These are phyloP conservation scores for Barnettozyma wickerhamii DNA, from an alignment of 805 yeast species.

Conservation along the genomic window DNA sequence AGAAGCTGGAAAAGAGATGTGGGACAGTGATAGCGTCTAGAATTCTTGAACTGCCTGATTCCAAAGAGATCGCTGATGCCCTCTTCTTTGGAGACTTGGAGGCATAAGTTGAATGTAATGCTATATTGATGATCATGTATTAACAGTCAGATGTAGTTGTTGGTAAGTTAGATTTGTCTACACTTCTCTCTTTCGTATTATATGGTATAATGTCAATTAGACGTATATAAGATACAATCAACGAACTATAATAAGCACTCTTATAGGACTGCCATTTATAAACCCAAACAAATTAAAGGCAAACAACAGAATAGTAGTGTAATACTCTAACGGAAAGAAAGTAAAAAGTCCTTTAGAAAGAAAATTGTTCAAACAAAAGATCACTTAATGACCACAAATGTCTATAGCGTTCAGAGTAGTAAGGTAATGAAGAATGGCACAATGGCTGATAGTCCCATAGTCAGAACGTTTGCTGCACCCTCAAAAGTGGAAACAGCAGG, in stretches of 20 bases:
- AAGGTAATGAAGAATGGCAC: slow-evolving; percentile 2
- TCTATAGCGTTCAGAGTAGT: not conserved
- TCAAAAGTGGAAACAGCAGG: slow-evolving; percentile 1
- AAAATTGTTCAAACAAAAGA: no score
- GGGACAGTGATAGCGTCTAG: slow-evolving; percentile 55
- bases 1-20: slow-evolving; percentile 49
- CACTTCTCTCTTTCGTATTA: no score
- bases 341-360: no score
- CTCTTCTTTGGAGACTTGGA: slow-evolving; percentile 65
- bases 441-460: not conserved
- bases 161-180: no score
- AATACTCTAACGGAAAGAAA: no score
- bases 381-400: no score
- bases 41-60: slow-evolving; percentile 43
- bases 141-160: not conserved
- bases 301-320: no score
- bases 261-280: no score
- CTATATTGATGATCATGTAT: slow-evolving; percentile 1
- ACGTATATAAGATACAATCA: no score
- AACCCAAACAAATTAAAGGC: no score
- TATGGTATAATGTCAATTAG: no score
- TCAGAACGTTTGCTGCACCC: slow-evolving; percentile 1
- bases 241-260: no score
- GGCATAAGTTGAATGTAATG: slow-evolving; percentile 4
- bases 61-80: slow-evolving; percentile 51